A percentile compares a stretch with the other conserved stretches of the same genome.
Conservation (phyloP, 2,329 filamentous ascomycete species). For the Botrytis aclada region DNA sequence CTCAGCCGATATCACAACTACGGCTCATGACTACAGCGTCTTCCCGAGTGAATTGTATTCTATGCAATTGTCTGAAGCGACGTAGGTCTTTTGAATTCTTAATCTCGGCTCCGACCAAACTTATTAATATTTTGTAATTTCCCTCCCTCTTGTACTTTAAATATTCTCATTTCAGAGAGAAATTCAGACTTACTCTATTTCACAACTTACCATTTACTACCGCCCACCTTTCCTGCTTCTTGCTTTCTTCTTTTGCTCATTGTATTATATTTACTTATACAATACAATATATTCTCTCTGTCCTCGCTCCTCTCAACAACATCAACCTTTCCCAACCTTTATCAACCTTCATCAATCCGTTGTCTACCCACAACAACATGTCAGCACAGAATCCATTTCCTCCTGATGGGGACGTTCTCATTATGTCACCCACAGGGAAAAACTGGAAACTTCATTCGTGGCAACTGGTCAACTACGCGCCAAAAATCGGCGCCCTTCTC, state of each 20-base stretch:
- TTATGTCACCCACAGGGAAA: slow-evolving; percentile 28
- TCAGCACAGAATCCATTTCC: slow-evolving; percentile 20
- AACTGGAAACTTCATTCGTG: slow-evolving; percentile 32
- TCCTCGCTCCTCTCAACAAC: background rate
- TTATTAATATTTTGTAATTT: background rate
- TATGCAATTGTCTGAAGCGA: background rate
- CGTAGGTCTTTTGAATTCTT: background rate
- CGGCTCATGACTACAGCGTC: background rate
- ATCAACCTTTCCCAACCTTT: background rate
- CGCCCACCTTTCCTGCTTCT: background rate
- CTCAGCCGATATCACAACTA: background rate
- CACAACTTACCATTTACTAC: background rate
- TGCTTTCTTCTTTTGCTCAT: background rate
- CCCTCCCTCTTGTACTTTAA: background rate
- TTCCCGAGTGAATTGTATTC: background rate
- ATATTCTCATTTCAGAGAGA: background rate
- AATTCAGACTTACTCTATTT: background rate
- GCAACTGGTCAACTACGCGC: slow-evolving; percentile 26
- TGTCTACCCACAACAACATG: background rate
- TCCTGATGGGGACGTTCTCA: slow-evolving; percentile 32
- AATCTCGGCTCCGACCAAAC: background rate
- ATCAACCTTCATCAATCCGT: background rate
- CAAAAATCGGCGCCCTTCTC: slow-evolving; percentile 22
- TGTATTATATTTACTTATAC: background rate
- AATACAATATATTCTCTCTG: background rate